These are phyloP conservation scores for Penicillium bialowiezense DNA, from an alignment of 495 filamentous ascomycete species.

Conservation along the genomic window DNA sequence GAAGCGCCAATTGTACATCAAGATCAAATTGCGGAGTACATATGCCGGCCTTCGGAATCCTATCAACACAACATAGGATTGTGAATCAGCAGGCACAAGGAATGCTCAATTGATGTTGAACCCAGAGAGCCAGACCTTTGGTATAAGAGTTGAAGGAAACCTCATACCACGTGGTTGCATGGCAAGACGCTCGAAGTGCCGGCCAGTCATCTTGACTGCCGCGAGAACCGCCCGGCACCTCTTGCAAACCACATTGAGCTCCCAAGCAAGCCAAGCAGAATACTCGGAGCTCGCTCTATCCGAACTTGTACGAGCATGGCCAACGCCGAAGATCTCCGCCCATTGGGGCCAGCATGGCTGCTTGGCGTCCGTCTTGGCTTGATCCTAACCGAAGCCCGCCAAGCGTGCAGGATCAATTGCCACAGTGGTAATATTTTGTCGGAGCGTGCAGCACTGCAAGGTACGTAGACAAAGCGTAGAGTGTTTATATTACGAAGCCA, in stretches of 20 bases:
- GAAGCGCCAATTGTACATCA: too few species aligned
- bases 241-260: background rate
- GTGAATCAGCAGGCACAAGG: too few species aligned
- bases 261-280: background rate
- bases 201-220: background rate
- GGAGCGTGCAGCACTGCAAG: background rate
- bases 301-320: background rate
- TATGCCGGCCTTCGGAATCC: too few species aligned
- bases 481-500: too few species aligned
- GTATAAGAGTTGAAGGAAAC: too few species aligned
- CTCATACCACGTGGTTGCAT: too few species aligned
- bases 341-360: background rate
- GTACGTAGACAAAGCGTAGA: background rate
- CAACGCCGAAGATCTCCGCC: background rate
- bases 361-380: constrained; percentile 6
- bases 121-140: too few species aligned
- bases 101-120: too few species aligned
- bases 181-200: too few species aligned
- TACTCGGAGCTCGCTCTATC: background rate
- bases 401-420: background rate
- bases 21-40: too few species aligned
- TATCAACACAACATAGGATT: too few species aligned
- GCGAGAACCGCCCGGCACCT: background rate
- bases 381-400: background rate
- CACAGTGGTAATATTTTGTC: background rate